Conservation (phyloP, 2,329 filamentous ascomycete species). For the Ophidiomyces ophidiicola region DNA sequence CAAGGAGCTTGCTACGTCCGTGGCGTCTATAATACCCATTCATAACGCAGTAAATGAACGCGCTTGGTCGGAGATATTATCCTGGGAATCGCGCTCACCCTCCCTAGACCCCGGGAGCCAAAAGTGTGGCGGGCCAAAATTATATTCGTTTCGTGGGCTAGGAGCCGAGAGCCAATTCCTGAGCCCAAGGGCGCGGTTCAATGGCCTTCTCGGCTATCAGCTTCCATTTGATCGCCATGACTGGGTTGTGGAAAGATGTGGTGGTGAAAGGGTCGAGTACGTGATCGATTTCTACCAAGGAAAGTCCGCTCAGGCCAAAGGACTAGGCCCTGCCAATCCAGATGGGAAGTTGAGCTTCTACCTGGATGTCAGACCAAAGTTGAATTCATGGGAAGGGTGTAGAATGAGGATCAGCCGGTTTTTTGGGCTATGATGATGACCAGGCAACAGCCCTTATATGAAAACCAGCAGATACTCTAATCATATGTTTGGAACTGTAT, state of each 20-base stretch:
- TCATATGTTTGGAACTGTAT: background rate
- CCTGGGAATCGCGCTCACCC: conserved; percentile 66
- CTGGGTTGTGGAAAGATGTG: conserved; percentile 91
- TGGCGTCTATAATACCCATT: conserved; percentile 86
- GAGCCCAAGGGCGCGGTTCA: conserved; percentile 72
- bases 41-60: conserved; percentile 98
- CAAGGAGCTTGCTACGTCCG: conserved; percentile 51
- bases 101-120: conserved; percentile 44
- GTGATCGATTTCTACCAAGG: conserved; percentile 97
- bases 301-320: conserved; percentile 33
- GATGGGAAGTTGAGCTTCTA: conserved; percentile 47
- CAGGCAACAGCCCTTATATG: background rate
- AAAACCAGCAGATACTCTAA: background rate
- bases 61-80: conserved; percentile 82
- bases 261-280: conserved; percentile 63
- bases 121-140: conserved; percentile 62
- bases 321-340: conserved; percentile 20
- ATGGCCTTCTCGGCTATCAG: conserved; percentile 75
- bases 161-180: conserved; percentile 42
- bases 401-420: conserved; percentile 43
- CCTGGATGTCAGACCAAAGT: conserved; percentile 52
- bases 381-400: conserved; percentile 51
- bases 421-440: conserved; percentile 31
- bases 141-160: conserved; percentile 69
- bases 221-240: conserved; percentile 92